Conservation (phyloP, 129 eudicot species). For the Smallanthus sonchifolius region DNA sequence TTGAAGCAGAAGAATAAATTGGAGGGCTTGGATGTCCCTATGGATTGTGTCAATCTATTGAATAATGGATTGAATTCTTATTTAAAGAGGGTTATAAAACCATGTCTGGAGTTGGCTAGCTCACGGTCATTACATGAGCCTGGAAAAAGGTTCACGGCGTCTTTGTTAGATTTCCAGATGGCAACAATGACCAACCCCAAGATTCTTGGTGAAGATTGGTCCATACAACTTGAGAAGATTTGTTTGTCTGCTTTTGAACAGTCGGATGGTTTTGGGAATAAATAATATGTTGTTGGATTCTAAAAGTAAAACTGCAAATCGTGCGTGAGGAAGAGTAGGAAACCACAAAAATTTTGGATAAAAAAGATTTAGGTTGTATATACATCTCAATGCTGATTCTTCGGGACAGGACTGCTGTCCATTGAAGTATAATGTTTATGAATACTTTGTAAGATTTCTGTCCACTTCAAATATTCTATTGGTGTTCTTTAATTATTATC, state of each 20-base stretch:
- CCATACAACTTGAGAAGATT: constrained; percentile 56
- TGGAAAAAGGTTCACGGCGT: constrained; percentile 23
- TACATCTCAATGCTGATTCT: constrained; percentile 61
- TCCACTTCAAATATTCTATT: constrained; percentile 39
- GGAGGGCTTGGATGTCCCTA: constrained; percentile 47
- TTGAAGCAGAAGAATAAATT: constrained; percentile 58
- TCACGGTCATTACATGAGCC: constrained; percentile 33
- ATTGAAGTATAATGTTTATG: constrained; percentile 43
- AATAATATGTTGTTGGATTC: constrained; percentile 27
- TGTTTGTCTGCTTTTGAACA: constrained; percentile 27
- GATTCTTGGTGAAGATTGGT: constrained; percentile 79
- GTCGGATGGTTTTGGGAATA: constrained; percentile 12
- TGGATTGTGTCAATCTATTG: constrained; percentile 60
- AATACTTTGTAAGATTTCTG: constrained; percentile 40
- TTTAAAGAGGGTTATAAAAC: constrained; percentile 49
- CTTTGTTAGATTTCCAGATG: constrained; percentile 61
- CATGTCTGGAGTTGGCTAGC: constrained; percentile 46
- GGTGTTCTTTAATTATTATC: constrained; percentile 31
- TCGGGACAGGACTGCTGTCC: constrained; percentile 42
- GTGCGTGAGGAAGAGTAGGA: constrained; percentile 24
- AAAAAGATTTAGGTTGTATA: constrained; percentile 59
- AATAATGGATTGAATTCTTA: constrained; percentile 59
- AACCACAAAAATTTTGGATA: constrained; percentile 46
- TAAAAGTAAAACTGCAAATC: constrained; percentile 25
- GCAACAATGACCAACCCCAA: constrained; percentile 60